Conservation (phyloP, 2,329 filamentous ascomycete genomes). For the Diaporthe amygdali region DNA sequence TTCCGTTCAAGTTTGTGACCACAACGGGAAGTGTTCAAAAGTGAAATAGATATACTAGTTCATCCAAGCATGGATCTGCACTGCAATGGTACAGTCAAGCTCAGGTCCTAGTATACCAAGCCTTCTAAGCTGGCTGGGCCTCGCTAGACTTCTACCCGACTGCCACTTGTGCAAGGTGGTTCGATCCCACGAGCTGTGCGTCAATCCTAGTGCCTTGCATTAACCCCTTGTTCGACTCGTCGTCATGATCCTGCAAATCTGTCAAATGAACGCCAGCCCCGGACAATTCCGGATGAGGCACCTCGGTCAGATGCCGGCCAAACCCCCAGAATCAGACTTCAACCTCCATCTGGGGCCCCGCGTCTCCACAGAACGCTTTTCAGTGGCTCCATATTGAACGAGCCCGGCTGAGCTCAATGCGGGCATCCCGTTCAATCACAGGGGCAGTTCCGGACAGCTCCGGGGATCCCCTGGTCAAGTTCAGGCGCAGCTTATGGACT, state of each 20-base stretch:
- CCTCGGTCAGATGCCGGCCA: not conserved
- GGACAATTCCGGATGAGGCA: not conserved
- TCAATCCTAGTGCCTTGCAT: not conserved
- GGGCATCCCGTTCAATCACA: not conserved
- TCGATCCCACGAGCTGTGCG: not conserved
- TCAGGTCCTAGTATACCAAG: not conserved
- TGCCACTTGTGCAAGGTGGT: not conserved
- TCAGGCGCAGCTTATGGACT: too few relatives aligned
- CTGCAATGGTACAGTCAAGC: not conserved
- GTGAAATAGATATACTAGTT: not conserved
- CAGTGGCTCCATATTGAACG: not conserved
- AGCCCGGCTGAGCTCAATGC: not conserved
- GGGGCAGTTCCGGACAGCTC: not conserved
- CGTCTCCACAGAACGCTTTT: not conserved
- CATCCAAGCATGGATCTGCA: not conserved
- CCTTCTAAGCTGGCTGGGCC: not conserved
- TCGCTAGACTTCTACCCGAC: not conserved
- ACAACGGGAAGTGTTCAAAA: not conserved
- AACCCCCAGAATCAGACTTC: not conserved
- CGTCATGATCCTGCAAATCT: not conserved
- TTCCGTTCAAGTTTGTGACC: not conserved
- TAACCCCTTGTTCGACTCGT: not conserved
- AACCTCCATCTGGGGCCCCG: constrained; percentile 10
- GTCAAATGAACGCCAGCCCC: not conserved
- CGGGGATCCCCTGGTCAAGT: not conserved